These are phyloP conservation scores for Laguncularia racemosa DNA, from an alignment of 345 rosid genomes.

Conservation along the genomic window DNA sequence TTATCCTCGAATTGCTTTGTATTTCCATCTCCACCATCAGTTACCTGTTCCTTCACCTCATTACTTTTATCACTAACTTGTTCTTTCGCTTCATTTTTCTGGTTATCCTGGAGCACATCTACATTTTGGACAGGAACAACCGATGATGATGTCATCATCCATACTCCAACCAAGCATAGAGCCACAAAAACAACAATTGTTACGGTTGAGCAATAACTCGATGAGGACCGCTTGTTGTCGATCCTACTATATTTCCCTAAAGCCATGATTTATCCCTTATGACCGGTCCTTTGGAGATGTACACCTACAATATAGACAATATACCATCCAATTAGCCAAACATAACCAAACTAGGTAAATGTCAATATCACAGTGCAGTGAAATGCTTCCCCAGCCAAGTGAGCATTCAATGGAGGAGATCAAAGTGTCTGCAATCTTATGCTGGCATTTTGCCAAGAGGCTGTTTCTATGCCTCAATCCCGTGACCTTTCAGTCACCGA, in stretches of 20 bases:
- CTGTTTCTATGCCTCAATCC: no score
- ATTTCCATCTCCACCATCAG: constrained; percentile 24
- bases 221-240: constrained; percentile 53
- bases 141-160: constrained; percentile 95
- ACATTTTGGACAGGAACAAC: constrained; percentile 52
- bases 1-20: constrained; percentile 42
- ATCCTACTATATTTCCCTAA: constrained; percentile 62
- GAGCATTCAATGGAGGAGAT: no score
- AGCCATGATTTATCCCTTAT: constrained; percentile 42
- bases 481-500: no score
- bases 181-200: constrained; percentile 78
- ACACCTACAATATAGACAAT: background rate
- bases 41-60: constrained; percentile 26
- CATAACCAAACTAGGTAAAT: background rate
- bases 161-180: constrained; percentile 81
- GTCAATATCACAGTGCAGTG: no score
- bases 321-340: background rate
- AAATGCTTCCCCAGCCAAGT: no score
- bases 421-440: no score
- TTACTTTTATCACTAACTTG: constrained; percentile 33
- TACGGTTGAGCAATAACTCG: constrained; percentile 78
- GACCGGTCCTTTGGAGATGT: background rate
- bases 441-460: no score
- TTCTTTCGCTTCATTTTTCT: constrained; percentile 45
- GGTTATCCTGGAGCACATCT: constrained; percentile 47